phyloP scores from a whole-genome alignment of 257 asterid species.

The Verbena officinalis region DNA sequence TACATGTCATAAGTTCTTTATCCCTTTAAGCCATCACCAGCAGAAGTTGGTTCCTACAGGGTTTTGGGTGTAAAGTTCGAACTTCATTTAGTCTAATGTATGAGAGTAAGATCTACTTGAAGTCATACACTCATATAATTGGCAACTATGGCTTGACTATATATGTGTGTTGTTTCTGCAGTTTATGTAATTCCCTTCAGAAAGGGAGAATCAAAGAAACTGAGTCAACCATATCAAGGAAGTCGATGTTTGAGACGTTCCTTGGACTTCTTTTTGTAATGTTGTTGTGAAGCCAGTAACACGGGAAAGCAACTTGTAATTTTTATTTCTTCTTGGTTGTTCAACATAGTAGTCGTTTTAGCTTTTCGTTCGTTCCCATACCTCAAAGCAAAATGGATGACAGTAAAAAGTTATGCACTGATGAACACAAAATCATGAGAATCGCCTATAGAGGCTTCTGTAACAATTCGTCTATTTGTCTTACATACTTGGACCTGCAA shows the following conservation, averaged over 20 bases:
- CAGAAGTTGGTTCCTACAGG: too few species aligned
- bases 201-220: constrained; percentile 13
- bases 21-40: too few species aligned
- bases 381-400: neutral
- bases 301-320: constrained; percentile 22
- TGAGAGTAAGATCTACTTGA: neutral
- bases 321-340: neutral
- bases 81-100: too few species aligned
- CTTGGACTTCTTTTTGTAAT: constrained; percentile 17
- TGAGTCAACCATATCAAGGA: constrained; percentile 16
- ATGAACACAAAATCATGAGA: neutral
- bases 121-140: neutral
- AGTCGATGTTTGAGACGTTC: constrained; percentile 15
- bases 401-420: neutral
- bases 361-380: constrained; percentile 1
- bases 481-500: constrained; percentile 8
- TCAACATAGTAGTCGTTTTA: neutral
- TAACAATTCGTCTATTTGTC: constrained; percentile 1
- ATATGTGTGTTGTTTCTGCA: constrained; percentile 4
- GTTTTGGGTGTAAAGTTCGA: too few species aligned
- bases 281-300: constrained; percentile 35
- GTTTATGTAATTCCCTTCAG: constrained; percentile 14
- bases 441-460: neutral
- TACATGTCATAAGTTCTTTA: too few species aligned
- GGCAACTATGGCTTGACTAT: neutral